A percentile compares a stretch with the other conserved stretches of the same genome.
phyloP scores from a whole-genome alignment of 1,284 basidiomycete genomes.

The Cryptococcus jaspeensis region DNA sequence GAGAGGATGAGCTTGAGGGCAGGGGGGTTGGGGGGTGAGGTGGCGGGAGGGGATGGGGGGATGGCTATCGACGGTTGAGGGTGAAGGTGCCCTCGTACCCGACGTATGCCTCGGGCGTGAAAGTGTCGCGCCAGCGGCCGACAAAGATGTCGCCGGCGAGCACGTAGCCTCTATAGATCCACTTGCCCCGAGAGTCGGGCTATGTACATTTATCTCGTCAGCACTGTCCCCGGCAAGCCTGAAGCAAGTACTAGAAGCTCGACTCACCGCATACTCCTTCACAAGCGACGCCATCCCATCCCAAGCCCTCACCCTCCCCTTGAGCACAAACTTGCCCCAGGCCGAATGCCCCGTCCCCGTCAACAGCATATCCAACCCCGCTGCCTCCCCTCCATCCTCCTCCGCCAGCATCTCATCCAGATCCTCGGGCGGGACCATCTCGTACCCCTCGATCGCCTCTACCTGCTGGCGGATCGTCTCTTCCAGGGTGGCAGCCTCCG shows the following conservation, averaged over 20 bases:
- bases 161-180: slow-evolving; percentile 56
- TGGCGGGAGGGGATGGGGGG: neutral
- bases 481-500: slow-evolving; percentile 38
- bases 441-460: slow-evolving; percentile 42
- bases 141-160: slow-evolving; percentile 44
- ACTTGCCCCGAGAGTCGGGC: slow-evolving; percentile 55
- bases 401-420: slow-evolving; percentile 27
- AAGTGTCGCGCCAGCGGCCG: slow-evolving; percentile 51
- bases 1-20: slow-evolving; percentile 41
- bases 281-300: slow-evolving; percentile 56
- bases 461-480: slow-evolving; percentile 43
- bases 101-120: slow-evolving; percentile 48
- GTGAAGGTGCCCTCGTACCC: slow-evolving; percentile 53
- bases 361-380: slow-evolving; percentile 51
- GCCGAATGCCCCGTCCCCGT: slow-evolving; percentile 56
- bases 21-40: slow-evolving; percentile 3
- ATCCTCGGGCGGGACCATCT: slow-evolving; percentile 38
- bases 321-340: slow-evolving; percentile 56
- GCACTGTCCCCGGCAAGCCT: neutral
- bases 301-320: slow-evolving; percentile 55
- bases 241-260: neutral
- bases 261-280: slow-evolving; percentile 55
- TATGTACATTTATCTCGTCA: slow-evolving; percentile 11
- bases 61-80: slow-evolving; percentile 44
- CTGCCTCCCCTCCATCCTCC: slow-evolving; percentile 25